Evolutionary conservation across 169 alveolate species (phyloP).

Genomic region (Plasmodium gaboni): DNA sequence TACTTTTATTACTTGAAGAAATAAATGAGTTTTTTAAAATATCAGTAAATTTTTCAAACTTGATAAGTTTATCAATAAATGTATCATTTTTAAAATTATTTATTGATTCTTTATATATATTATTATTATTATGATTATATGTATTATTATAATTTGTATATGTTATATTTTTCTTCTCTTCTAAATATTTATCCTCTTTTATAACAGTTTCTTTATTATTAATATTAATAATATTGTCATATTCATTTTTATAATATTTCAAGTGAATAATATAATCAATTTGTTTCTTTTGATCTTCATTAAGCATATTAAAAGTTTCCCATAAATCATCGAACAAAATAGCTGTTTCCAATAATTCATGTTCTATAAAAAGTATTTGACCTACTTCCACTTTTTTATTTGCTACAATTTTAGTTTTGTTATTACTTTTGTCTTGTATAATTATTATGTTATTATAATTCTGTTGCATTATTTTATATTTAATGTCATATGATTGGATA

Average conservation of each 20-base stretch:
- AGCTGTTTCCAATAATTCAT: constrained; percentile 64
- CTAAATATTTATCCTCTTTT: constrained; percentile 12
- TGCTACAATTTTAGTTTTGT: constrained; percentile 51
- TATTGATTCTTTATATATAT: constrained; percentile 2
- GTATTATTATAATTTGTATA: background rate
- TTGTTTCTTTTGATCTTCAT: constrained; percentile 14
- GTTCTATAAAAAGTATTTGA: constrained; percentile 42
- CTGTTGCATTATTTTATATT: constrained; percentile 7
- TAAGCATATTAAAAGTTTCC: constrained; percentile 23
- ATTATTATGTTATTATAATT: constrained; percentile 41
- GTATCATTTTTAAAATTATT: constrained; percentile 4
- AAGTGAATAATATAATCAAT: constrained; percentile 12
- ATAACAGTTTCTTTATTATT: constrained; percentile 51
- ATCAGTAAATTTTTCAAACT: constrained; percentile 70
- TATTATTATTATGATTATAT: background rate
- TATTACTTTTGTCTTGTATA: constrained; percentile 45
- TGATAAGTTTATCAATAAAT: constrained; percentile 30
- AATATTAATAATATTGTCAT: background rate
- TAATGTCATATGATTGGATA: constrained; percentile 13
- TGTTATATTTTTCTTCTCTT: constrained; percentile 10
- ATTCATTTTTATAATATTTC: too few species aligned
- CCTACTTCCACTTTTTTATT: constrained; percentile 61
- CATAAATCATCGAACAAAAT: constrained; percentile 63
- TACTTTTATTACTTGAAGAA: constrained; percentile 44
- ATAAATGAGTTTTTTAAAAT: constrained; percentile 71